A percentile compares a stretch with the other conserved stretches of the same genome.
These are phyloP conservation scores for Fusarium nematophilum DNA, from an alignment of 2,329 filamentous ascomycete species.

Conservation along the genomic window DNA sequence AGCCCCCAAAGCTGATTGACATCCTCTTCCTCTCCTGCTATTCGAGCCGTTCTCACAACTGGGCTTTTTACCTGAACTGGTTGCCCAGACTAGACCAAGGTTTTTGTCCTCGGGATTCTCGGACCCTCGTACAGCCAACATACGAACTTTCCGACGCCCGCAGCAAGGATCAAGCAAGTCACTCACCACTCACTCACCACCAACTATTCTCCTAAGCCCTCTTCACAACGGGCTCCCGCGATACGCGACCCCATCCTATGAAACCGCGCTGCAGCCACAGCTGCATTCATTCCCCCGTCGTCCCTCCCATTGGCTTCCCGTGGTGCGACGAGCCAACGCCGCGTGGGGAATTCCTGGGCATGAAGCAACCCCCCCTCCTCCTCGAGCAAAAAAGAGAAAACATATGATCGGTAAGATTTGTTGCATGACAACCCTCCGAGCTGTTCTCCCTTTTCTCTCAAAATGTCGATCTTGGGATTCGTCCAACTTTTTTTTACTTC, in stretches of 20 bases:
- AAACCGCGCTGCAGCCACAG: conserved; percentile 10
- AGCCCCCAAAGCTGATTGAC: no score
- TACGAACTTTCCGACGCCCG: no score
- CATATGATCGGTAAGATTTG: conserved; percentile 20
- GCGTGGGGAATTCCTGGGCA: conserved; percentile 5
- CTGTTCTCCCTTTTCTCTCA: conserved; percentile 1
- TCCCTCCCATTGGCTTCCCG: conserved; percentile 1
- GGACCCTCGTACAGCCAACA: no score
- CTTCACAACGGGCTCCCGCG: conserved; percentile 1
- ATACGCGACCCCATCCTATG: conserved; percentile 7
- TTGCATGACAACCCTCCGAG: conserved; percentile 17
- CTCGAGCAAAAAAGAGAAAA: neutral
- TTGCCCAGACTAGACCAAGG: no score
- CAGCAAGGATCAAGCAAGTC: no score
- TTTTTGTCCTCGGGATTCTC: no score
- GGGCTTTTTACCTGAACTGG: no score
- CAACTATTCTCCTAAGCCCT: conserved; percentile 1
- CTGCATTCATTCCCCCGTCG: neutral
- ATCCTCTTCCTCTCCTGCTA: no score
- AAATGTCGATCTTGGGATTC: conserved; percentile 9
- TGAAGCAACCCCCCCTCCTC: neutral
- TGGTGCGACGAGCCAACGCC: conserved; percentile 8
- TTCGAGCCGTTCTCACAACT: no score
- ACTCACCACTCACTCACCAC: neutral
- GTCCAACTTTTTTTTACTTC: neutral